phyloP scores from a whole-genome alignment of 805 yeast genomes.

The Saturnispora sekii region DNA sequence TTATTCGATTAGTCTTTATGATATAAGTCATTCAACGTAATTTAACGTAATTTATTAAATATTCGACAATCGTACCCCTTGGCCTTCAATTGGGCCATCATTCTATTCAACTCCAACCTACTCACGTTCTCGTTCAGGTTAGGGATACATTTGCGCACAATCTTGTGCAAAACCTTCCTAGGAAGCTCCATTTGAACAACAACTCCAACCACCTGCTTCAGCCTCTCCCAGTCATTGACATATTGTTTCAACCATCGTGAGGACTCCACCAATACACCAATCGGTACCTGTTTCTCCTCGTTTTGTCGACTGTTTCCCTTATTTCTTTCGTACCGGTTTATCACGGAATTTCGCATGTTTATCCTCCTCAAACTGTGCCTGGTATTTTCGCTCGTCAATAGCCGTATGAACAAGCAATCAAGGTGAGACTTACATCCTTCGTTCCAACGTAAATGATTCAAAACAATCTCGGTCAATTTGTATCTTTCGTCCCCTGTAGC shows the following conservation, averaged over 20 bases:
- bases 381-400: background rate
- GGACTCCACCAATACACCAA: background rate
- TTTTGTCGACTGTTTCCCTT: background rate
- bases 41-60: no score
- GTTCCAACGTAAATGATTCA: constrained; percentile 4
- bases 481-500: background rate
- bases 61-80: no score
- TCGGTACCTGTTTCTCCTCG: background rate
- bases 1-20: constrained; percentile 11
- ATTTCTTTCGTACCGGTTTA: constrained; percentile 4
- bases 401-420: background rate
- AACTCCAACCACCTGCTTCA: constrained; percentile 3
- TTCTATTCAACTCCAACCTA: no score
- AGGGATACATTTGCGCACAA: no score
- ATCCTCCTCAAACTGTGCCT: background rate
- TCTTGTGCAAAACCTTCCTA: no score
- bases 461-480: background rate
- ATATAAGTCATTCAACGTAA: background rate
- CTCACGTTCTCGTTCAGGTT: no score
- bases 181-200: background rate
- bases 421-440: background rate
- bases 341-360: constrained; percentile 4
- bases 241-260: constrained; percentile 9
- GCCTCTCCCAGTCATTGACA: constrained; percentile 5
- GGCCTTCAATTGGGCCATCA: no score